Conservation (phyloP, 2,329 filamentous ascomycete species). For the Arthrinium puccinioides region DNA sequence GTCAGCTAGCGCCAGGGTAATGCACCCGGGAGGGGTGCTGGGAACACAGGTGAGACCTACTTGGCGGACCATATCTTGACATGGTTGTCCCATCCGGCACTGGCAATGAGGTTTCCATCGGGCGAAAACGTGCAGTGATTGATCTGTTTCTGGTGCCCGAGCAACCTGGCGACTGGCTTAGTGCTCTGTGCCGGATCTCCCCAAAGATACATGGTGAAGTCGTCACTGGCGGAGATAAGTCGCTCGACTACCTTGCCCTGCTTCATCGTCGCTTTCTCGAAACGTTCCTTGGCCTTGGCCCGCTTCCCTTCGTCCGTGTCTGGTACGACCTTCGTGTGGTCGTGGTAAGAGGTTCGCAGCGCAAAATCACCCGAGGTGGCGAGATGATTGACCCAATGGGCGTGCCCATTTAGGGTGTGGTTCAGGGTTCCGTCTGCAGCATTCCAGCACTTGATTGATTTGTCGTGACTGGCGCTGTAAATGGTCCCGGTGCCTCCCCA, state of each 20-base stretch:
- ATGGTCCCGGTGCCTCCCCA: slow-evolving; percentile 89
- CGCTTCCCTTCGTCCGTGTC: slow-evolving; percentile 62
- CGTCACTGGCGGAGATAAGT: slow-evolving; percentile 84
- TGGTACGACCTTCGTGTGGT: slow-evolving; percentile 68
- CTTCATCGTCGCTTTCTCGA: slow-evolving; percentile 75
- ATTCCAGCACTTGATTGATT: slow-evolving; percentile 88
- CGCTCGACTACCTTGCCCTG: slow-evolving; percentile 74
- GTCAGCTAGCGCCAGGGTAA: slow-evolving; percentile 6
- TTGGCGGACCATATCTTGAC: slow-evolving; percentile 85
- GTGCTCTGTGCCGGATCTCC: slow-evolving; percentile 62
- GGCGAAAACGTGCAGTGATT: slow-evolving; percentile 94
- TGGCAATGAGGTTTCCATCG: slow-evolving; percentile 81
- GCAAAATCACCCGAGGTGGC: slow-evolving; percentile 90
- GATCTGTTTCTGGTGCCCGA: slow-evolving; percentile 87
- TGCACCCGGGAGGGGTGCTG: neutral
- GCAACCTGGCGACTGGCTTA: slow-evolving; percentile 79
- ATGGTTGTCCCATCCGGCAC: slow-evolving; percentile 87
- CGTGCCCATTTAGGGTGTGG: slow-evolving; percentile 74
- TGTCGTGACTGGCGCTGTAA: slow-evolving; percentile 84
- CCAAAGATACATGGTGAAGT: slow-evolving; percentile 96
- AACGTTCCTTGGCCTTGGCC: slow-evolving; percentile 70
- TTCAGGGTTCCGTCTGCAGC: slow-evolving; percentile 69
- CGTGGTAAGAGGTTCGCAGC: slow-evolving; percentile 76
- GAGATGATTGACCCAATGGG: slow-evolving; percentile 93
- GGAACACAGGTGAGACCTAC: slow-evolving; percentile 29